Conservation (phyloP, 306 rosid genomes). For the Senna tora region DNA sequence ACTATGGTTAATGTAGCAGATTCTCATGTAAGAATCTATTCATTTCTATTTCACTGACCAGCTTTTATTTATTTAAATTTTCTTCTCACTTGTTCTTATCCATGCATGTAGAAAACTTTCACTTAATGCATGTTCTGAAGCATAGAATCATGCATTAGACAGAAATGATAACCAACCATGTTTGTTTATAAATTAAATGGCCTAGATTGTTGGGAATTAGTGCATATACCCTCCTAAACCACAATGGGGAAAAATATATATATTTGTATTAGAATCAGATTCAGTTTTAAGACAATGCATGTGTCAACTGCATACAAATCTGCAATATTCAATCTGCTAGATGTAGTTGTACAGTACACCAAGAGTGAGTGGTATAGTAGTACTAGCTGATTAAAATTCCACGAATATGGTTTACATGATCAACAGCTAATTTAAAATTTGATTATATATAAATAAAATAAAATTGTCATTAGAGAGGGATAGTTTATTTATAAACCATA, state of each 20-base stretch:
- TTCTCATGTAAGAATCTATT: constrained; percentile 47
- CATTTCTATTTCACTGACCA: constrained; percentile 32
- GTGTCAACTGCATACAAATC: constrained; percentile 50
- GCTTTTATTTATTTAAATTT: constrained; percentile 18
- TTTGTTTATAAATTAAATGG: constrained; percentile 16
- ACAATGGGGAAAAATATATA: constrained; percentile 32
- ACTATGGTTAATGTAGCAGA: constrained; percentile 43
- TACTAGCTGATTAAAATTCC: constrained; percentile 41
- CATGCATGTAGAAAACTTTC: constrained; percentile 40
- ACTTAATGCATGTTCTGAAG: constrained; percentile 35
- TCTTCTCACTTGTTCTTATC: constrained; percentile 40
- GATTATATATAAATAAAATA: constrained; percentile 26
- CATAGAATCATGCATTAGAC: constrained; percentile 18
- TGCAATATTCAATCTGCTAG: constrained; percentile 49
- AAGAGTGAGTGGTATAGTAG: constrained; percentile 30
- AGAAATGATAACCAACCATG: background rate
- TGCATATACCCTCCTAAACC: constrained; percentile 35
- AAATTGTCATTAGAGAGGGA: constrained; percentile 15
- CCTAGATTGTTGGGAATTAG: constrained; percentile 4
- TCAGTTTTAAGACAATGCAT: constrained; percentile 49
- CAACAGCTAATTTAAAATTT: constrained; percentile 44
- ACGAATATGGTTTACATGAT: constrained; percentile 41
- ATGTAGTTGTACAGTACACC: constrained; percentile 38
- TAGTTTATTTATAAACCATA: constrained; percentile 26
- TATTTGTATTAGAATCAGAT: constrained; percentile 42